Evolutionary conservation across 1,284 basidiomycete genomes (phyloP), one percentile per base, ranked within the genome.

Genomic region (Ganoderma multipileum): DNA sequence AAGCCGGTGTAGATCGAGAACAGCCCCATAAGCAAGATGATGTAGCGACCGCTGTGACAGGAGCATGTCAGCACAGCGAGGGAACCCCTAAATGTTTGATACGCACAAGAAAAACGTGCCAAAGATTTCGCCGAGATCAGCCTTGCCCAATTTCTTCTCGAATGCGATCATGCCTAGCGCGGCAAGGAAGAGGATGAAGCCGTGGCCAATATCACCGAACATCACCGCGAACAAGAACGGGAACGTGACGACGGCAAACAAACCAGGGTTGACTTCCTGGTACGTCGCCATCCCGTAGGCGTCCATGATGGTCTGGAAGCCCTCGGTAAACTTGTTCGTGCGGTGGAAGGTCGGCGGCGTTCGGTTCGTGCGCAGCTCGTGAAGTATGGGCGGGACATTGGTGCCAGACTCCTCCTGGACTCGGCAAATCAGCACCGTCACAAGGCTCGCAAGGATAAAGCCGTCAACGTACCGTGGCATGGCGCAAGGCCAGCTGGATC

Each of bases 121-220:
- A 66, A 90, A 76, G 74, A 98, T 98, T 90, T 98, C 96, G 74
- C 89, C 95, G 47, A 97, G 85, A 70, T 92, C 89, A 41, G 83
- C 83, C 79, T 92, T 94, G 20, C 87, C 90, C 77, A 97, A 86
- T 79, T 89, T 91, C 79, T 87, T 90, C 83, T 99, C 98, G 58
- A 89, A 87, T 67, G 93, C 66, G 78, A 98, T 95, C 95, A 99
- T 96, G 70, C 87, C 89, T 8, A 91, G 72, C 2, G 95, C 97
- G 28, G 92, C 88, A 44, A 89, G 77, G 74, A 94, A 87, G 77
- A 96, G 93, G 78, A 99, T 91, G 71, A 91, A 84, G 55, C 96
- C 98, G 81, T 99, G 97, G 12, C 98, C 98, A 78, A 99, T 94
- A 81, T 99, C 97, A 78, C 97, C 98, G 80, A 99, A 99, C 97